Percentiles rank a stretch among this genome's conserved stretches.
These are phyloP conservation scores for Neofusicoccum kwambonambiense DNA, from an alignment of 2,329 filamentous ascomycete genomes.

Conservation along the genomic window DNA sequence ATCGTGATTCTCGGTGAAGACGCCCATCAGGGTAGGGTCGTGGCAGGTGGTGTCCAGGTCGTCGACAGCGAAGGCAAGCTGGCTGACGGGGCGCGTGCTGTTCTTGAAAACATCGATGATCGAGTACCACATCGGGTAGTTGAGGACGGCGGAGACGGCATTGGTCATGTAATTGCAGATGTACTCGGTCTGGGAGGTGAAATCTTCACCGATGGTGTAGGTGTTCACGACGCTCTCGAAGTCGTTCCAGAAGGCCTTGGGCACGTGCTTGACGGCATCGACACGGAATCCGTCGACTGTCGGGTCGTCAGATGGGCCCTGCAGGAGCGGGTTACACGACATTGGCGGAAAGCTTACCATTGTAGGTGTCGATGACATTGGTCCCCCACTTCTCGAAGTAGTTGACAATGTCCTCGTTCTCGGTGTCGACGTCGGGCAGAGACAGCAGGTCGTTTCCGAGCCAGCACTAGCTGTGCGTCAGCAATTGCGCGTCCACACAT, in stretches of 20 bases:
- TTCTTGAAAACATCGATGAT: conserved; percentile 39
- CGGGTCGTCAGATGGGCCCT: conserved; percentile 22
- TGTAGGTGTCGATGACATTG: conserved; percentile 15
- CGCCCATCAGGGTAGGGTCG: conserved; percentile 36
- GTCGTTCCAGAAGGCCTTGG: conserved; percentile 56
- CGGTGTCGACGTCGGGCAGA: conserved; percentile 24
- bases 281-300: conserved; percentile 57
- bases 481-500: not conserved
- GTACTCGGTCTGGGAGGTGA: conserved; percentile 53
- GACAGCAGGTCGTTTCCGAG: conserved; percentile 24
- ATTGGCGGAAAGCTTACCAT: not conserved
- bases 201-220: conserved; percentile 62
- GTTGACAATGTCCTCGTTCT: conserved; percentile 1
- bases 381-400: conserved; percentile 3
- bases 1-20: conserved; percentile 43
- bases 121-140: conserved; percentile 55
- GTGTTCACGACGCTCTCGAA: conserved; percentile 58
- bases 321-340: conserved; percentile 24
- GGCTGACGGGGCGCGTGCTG: conserved; percentile 27
- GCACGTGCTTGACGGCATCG: conserved; percentile 62
- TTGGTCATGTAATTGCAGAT: conserved; percentile 52
- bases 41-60: conserved; percentile 31
- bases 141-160: conserved; percentile 58
- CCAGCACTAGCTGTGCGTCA: conserved; percentile 18
- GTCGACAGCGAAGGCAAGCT: conserved; percentile 37